phyloP scores from a whole-genome alignment of 345 rosid genomes.

The Turritis glabra region DNA sequence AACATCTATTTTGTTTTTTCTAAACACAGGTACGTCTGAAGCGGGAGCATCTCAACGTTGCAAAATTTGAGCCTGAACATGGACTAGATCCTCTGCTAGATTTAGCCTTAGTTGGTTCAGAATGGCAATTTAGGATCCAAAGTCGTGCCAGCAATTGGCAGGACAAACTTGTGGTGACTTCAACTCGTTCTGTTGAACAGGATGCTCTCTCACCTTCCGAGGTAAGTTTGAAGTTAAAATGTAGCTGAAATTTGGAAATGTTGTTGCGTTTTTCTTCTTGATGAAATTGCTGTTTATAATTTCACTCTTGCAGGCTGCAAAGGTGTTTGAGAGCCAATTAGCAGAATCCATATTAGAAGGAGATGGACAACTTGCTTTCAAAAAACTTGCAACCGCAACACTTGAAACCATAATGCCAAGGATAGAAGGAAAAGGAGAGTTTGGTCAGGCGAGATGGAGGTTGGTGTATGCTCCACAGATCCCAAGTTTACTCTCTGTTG shows the following conservation, averaged over 20 bases:
- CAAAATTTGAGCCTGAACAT: constrained; percentile 93
- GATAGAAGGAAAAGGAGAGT: constrained; percentile 96
- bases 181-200: constrained; percentile 91
- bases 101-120: constrained; percentile 96
- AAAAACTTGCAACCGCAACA: constrained; percentile 96
- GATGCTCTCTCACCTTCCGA: constrained; percentile 92
- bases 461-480: constrained; percentile 98
- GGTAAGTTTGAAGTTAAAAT: constrained; percentile 49
- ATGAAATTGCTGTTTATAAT: neutral
- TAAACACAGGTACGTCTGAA: constrained; percentile 82
- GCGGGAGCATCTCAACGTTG: constrained; percentile 87
- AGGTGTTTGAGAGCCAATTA: constrained; percentile 90
- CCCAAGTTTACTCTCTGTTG: constrained; percentile 94
- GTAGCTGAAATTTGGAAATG: neutral
- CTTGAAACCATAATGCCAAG: constrained; percentile 91
- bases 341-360: constrained; percentile 98
- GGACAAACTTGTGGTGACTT: constrained; percentile 88
- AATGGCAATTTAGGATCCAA: constrained; percentile 97
- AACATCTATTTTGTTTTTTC: constrained; percentile 11
- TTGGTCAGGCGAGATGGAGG: constrained; percentile 99
- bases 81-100: constrained; percentile 91
- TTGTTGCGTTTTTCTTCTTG: neutral
- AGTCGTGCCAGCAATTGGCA: constrained; percentile 98
- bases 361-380: constrained; percentile 94
- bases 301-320: constrained; percentile 65